Evolutionary conservation across 2,329 filamentous ascomycete species (phyloP), one percentile per base, ranked within the genome.

Genomic region (Xylariales sp.): DNA sequence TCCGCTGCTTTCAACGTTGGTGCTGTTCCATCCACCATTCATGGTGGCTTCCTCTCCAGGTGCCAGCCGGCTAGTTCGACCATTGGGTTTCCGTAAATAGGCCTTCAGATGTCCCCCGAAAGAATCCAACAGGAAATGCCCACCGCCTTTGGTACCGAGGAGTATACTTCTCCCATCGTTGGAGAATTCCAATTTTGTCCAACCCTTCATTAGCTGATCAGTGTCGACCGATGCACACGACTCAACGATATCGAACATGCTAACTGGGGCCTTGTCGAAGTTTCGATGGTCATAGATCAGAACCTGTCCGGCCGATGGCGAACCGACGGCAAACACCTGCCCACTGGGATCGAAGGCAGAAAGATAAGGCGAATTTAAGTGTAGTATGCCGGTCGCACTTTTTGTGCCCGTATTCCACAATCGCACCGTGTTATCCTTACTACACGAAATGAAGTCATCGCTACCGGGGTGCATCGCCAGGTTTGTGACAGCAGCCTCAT

Each of bases 251-350:
- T 98, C 95, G 75, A 98, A 96, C 8, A 88, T 92, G 10, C 90
- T 87, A 75, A 99, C 97, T 0, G 96, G 96, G 4, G 91, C 89
- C 79, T 96, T 97, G 79, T 97, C 93, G 81, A 93, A 98, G 79
- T 97, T 97, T 72, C 94, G 91, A 72, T 94, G 88, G 79, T 99
- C 96, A 82, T 98, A 99, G 55, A 99, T 89, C 16, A 97, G 85
- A 55, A 99, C 85, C 3, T 89, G 89, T 55, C 93, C 93, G 48
- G 93, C 92, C 3, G 87, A 87, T 4, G 95, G 92, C 0, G 91
- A 97, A 3, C 90, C 96, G 55, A 98, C 89, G 18, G 95, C 96
- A 74, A 99, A 97, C 65, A 97, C 92, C 41, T 91, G 91, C 5
- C 94, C 96, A 0, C 94, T 97, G 0, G 96, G 95, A 75, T 99